phyloP scores from a whole-genome alignment of 179 eudicot species.

The Amaranthus tricolor region DNA sequence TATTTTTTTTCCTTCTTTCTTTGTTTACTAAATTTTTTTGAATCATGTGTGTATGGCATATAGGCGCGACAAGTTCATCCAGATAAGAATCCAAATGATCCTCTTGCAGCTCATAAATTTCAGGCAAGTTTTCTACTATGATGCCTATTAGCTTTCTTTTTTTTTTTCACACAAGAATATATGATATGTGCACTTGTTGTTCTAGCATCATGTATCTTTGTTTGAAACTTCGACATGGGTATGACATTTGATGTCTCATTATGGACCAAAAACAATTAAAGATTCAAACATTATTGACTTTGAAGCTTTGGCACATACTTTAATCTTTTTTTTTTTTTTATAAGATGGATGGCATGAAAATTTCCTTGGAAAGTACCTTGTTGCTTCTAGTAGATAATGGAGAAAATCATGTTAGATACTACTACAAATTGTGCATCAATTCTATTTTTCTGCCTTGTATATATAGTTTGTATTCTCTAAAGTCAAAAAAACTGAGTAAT shows the following conservation, averaged over 20 bases:
- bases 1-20: not conserved
- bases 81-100: slow-evolving; percentile 93
- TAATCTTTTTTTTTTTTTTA: not conserved
- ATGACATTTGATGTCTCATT: not conserved
- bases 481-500: too few relatives aligned
- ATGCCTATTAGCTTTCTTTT: not conserved
- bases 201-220: not conserved
- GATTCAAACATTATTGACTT: not conserved
- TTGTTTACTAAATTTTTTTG: not conserved
- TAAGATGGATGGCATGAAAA: not conserved
- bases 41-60: slow-evolving; percentile 19
- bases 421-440: too few relatives aligned
- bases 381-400: not conserved
- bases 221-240: not conserved
- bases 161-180: not conserved
- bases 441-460: too few relatives aligned
- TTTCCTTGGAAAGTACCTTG: not conserved
- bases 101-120: slow-evolving; percentile 92
- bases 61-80: slow-evolving; percentile 99
- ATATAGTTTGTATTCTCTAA: too few relatives aligned
- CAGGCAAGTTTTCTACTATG: slow-evolving; percentile 53
- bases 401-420: too few relatives aligned
- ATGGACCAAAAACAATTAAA: not conserved
- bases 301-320: not conserved
- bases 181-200: not conserved